Conservation (phyloP, 1,139 yeast genomes). For the Saccharomyces pastorianus region DNA sequence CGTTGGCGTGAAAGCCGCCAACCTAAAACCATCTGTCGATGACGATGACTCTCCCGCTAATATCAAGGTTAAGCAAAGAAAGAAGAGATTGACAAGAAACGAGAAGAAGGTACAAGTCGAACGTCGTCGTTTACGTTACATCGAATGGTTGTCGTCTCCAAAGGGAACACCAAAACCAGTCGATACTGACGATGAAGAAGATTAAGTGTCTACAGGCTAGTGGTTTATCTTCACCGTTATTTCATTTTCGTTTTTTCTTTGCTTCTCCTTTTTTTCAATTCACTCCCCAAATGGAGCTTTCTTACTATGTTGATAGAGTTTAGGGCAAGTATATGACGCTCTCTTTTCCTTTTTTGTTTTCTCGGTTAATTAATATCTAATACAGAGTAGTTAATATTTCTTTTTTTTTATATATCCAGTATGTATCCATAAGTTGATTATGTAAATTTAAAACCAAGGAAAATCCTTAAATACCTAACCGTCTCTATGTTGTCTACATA, state of each 20-base stretch:
- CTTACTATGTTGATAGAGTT: neutral
- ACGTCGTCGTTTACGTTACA: slow-evolving; percentile 87
- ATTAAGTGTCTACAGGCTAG: slow-evolving; percentile 15
- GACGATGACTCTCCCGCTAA: slow-evolving; percentile 92
- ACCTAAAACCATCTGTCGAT: slow-evolving; percentile 35
- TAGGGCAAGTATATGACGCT: neutral
- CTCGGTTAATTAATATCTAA: neutral
- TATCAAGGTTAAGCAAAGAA: slow-evolving; percentile 82
- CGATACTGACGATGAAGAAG: slow-evolving; percentile 89
- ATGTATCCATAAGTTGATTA: neutral
- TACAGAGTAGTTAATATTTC: neutral
- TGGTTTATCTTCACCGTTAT: neutral
- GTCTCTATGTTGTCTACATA: too few relatives aligned
- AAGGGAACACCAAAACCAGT: slow-evolving; percentile 95
- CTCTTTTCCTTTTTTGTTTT: neutral
- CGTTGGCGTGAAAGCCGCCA: slow-evolving; percentile 37
- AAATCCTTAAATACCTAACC: neutral
- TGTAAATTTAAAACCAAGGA: neutral
- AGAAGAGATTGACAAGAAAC: slow-evolving; percentile 95
- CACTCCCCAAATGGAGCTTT: neutral
- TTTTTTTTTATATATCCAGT: neutral
- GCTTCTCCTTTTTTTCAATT: neutral
- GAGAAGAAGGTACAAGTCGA: slow-evolving; percentile 87
- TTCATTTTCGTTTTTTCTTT: neutral
- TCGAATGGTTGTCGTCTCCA: slow-evolving; percentile 92